phyloP scores from a whole-genome alignment of 257 asterid species.

The Solanum gandarillasii region DNA sequence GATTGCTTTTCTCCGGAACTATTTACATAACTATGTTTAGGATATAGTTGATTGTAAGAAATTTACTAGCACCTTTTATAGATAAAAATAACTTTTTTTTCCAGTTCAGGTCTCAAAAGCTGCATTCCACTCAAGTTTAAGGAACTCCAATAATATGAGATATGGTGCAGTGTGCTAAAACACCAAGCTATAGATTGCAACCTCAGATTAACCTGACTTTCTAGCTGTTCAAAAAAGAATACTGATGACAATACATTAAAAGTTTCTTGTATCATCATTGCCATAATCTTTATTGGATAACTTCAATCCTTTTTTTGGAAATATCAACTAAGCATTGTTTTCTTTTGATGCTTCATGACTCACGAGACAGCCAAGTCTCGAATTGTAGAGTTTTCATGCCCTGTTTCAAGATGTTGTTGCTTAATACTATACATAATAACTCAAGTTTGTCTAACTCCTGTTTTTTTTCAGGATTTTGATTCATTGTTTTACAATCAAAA shows the following conservation, averaged over 20 bases:
- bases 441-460: background rate
- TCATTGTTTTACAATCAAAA: background rate
- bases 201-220: background rate
- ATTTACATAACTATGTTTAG: background rate
- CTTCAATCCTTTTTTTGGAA: background rate
- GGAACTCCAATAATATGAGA: background rate
- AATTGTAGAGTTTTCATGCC: background rate
- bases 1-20: background rate
- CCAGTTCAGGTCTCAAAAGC: background rate
- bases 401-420: background rate
- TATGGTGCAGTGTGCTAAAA: background rate
- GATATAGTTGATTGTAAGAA: background rate
- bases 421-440: background rate
- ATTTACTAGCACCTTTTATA: background rate
- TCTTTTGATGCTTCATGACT: slow-evolving; percentile 29
- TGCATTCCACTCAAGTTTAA: background rate
- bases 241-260: background rate
- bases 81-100: background rate
- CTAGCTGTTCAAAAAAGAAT: background rate
- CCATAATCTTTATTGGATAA: background rate
- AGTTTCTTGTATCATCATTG: background rate
- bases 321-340: background rate
- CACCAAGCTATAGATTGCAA: background rate
- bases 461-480: background rate
- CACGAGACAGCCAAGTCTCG: slow-evolving; percentile 28